phyloP scores from a whole-genome alignment of 495 filamentous ascomycete species.

The Trichocladium uniseriatum region DNA sequence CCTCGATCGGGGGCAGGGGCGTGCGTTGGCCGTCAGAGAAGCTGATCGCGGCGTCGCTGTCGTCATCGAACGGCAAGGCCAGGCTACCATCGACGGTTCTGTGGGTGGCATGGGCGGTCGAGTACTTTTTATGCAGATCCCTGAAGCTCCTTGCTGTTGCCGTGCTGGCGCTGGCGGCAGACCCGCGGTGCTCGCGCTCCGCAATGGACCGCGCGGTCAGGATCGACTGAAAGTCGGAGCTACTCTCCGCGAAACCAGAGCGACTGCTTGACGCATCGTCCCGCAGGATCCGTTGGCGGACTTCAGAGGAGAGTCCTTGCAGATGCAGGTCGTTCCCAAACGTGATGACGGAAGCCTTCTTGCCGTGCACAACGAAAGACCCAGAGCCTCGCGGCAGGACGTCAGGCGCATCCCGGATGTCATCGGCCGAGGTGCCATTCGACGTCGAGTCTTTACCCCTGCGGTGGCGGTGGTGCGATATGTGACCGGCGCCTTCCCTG shows the following conservation, averaged over 20 bases:
- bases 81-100: slow-evolving; percentile 23
- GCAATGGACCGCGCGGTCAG: slow-evolving; percentile 21
- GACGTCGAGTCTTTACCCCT: slow-evolving; percentile 69
- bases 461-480: slow-evolving; percentile 58
- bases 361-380: slow-evolving; percentile 92
- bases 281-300: slow-evolving; percentile 40
- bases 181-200: slow-evolving; percentile 39
- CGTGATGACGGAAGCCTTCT: slow-evolving; percentile 92
- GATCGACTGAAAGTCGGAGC: slow-evolving; percentile 25
- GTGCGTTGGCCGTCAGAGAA: slow-evolving; percentile 48
- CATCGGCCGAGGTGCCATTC: slow-evolving; percentile 51
- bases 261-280: slow-evolving; percentile 27
- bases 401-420: slow-evolving; percentile 49
- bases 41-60: slow-evolving; percentile 47
- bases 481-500: slow-evolving; percentile 60
- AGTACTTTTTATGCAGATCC: slow-evolving; percentile 44
- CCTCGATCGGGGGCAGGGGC: slow-evolving; percentile 43
- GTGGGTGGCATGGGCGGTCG: slow-evolving; percentile 33
- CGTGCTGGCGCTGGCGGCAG: slow-evolving; percentile 46
- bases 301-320: slow-evolving; percentile 71
- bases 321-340: slow-evolving; percentile 89
- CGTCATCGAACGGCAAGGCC: slow-evolving; percentile 41
- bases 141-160: slow-evolving; percentile 48
- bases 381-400: slow-evolving; percentile 67
- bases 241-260: slow-evolving; percentile 4